phyloP scores from a whole-genome alignment of 768 basidiomycete genomes.

The Lyophyllum shimeji region DNA sequence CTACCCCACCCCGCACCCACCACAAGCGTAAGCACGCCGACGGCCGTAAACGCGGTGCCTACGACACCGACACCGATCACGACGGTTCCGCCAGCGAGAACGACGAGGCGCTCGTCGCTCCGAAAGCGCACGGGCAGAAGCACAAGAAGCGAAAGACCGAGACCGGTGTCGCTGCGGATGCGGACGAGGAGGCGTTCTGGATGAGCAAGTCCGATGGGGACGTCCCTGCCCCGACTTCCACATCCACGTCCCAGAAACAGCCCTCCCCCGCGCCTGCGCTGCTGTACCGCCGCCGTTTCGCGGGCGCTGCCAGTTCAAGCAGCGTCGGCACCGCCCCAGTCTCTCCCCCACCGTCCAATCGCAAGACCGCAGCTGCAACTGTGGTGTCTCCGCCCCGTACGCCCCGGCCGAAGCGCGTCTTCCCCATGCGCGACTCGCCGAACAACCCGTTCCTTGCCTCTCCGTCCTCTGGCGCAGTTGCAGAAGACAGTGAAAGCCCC shows the following conservation, averaged over 20 bases:
- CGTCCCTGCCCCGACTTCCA: constrained; percentile 12
- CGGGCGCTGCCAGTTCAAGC: constrained; percentile 11
- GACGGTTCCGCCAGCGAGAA: constrained; percentile 35
- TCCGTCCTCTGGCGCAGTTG: constrained; percentile 29
- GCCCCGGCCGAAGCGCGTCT: constrained; percentile 27
- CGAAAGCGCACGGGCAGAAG: constrained; percentile 2
- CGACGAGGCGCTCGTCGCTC: constrained; percentile 13
- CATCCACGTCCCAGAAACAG: constrained; percentile 13
- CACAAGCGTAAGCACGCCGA: constrained; percentile 45
- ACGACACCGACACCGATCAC: constrained; percentile 45
- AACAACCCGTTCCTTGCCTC: constrained; percentile 65
- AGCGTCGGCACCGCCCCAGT: constrained; percentile 39
- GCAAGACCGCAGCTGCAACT: constrained; percentile 31
- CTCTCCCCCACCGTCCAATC: constrained; percentile 68
- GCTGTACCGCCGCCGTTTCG: constrained; percentile 36
- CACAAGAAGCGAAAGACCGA: constrained; percentile 41
- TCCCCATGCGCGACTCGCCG: constrained; percentile 57
- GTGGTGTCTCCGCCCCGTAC: constrained; percentile 25
- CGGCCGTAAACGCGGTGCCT: constrained; percentile 34
- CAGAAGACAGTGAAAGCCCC: constrained; percentile 32
- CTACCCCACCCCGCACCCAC: constrained; percentile 64
- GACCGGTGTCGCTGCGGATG: constrained; percentile 29
- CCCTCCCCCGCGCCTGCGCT: constrained; percentile 23
- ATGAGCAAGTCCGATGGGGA: constrained; percentile 29
- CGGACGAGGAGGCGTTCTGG: constrained; percentile 57